Evolutionary conservation across 306 rosid genomes (phyloP).

Genomic region (Herpetospermum pedunculosum): DNA sequence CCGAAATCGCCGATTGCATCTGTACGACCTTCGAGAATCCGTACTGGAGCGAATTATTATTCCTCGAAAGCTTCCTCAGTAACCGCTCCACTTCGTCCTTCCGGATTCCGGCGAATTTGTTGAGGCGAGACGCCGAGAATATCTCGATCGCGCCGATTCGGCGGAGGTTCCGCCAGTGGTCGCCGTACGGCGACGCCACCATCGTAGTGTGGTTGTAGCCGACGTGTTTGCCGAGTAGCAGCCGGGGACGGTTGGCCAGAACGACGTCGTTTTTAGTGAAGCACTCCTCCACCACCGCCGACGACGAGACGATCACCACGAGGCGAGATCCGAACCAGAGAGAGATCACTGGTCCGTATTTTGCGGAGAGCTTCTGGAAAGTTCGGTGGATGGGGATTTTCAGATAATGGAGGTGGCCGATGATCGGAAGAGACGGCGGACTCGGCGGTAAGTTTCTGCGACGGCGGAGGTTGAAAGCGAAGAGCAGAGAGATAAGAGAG

Average conservation of each 20-base stretch:
- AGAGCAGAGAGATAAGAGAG: slow-evolving; percentile 13
- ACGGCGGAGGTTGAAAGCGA: slow-evolving; percentile 15
- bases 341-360: slow-evolving; percentile 27
- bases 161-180: slow-evolving; percentile 75
- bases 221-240: slow-evolving; percentile 21
- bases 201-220: slow-evolving; percentile 34
- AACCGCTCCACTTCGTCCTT: slow-evolving; percentile 30
- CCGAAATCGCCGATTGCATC: slow-evolving; percentile 25
- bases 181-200: slow-evolving; percentile 28
- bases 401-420: slow-evolving; percentile 49
- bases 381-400: slow-evolving; percentile 30
- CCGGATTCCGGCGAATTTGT: slow-evolving; percentile 18
- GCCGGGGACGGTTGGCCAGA: slow-evolving; percentile 36
- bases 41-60: slow-evolving; percentile 7
- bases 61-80: slow-evolving; percentile 14
- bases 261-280: slow-evolving; percentile 54
- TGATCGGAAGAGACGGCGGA: slow-evolving; percentile 36
- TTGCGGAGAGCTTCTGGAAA: slow-evolving; percentile 24
- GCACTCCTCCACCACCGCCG: slow-evolving; percentile 43
- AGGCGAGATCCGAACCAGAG: slow-evolving; percentile 25
- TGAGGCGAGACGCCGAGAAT: slow-evolving; percentile 36
- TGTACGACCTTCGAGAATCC: slow-evolving; percentile 24
- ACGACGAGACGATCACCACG: slow-evolving; percentile 36
- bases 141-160: slow-evolving; percentile 53
- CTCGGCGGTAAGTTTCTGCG: slow-evolving; percentile 36